These are phyloP conservation scores for Boletus reticuloceps DNA, from an alignment of 768 basidiomycete genomes.

Conservation along the genomic window DNA sequence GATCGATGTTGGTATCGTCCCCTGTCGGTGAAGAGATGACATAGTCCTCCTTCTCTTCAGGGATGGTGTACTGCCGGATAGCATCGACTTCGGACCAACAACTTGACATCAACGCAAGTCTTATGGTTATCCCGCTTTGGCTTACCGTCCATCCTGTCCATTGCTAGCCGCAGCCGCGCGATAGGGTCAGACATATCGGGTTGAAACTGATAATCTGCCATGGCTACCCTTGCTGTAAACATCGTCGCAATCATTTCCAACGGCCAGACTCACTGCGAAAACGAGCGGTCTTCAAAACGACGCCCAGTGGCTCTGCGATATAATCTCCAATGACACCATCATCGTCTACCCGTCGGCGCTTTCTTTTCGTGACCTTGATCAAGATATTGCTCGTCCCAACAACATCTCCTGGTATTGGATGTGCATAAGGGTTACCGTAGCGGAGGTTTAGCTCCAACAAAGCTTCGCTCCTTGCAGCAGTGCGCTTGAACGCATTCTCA, in stretches of 20 bases:
- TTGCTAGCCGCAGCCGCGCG: conserved; percentile 62
- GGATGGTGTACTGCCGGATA: conserved; percentile 67
- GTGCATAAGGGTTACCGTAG: conserved; percentile 73
- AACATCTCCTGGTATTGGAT: conserved; percentile 82
- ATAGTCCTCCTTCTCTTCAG: conserved; percentile 67
- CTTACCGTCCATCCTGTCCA: conserved; percentile 83
- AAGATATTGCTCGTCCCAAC: conserved; percentile 78
- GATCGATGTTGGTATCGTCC: conserved; percentile 51
- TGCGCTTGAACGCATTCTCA: conserved; percentile 74
- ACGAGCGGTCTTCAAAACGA: conserved; percentile 77
- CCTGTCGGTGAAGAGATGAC: conserved; percentile 30
- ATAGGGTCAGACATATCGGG: conserved; percentile 73
- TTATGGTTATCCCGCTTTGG: not conserved
- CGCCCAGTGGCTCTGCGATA: conserved; percentile 67
- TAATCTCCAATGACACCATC: conserved; percentile 58
- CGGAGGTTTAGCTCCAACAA: conserved; percentile 76
- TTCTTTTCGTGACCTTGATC: conserved; percentile 77
- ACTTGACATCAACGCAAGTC: not conserved
- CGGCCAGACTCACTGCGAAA: conserved; percentile 74
- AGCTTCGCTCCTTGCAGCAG: conserved; percentile 56
- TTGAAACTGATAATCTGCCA: conserved; percentile 92
- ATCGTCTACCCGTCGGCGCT: conserved; percentile 41
- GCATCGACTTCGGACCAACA: conserved; percentile 54
- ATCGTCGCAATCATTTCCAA: not conserved
- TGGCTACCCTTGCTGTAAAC: conserved; percentile 49